Base-by-base conservation (phyloP, 305 asterid species). In the Nicotiana rustica region DNA sequence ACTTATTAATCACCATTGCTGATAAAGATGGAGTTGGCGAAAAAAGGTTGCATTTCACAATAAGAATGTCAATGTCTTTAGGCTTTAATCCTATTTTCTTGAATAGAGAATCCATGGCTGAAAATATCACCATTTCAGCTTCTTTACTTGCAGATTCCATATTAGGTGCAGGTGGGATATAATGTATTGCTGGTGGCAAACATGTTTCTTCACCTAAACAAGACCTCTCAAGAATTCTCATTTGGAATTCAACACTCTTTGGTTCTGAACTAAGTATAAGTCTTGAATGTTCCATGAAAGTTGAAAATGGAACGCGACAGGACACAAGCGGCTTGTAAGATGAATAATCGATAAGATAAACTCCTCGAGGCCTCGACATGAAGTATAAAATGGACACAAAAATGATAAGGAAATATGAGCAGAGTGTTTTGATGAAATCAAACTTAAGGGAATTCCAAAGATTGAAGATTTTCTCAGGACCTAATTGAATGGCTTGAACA, bases 161-260 rank as follows among this genome's bases (percentile, higher is more conserved):
- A 3, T 81, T 71, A 47, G 78, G 71, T 1, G 66, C 12, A 19
- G 84, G 86, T 4, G 86, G 84, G 77, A 82, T 82, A 57, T 79
- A 70, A 60, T 85, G 85, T 5, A 85, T 70, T 9, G 81, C 82
- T 2, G 82, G 84, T 4, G 88, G 86, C 15, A 86, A 38, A 75
- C 82, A 78, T 10, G 89, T 87, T 8, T 82, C 86, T 52, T 87
- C 86, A 1, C 87, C 86, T 4, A 87, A 79, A 60, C 89, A 86
- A 17, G 89, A 84, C 1, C 87, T 70, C 36, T 87, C 87, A 21
- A 87, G 80, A 36, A 87, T 87, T 60, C 75, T 61, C 83, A 65
- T 78, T 70, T 87, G 87, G 68, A 84, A 87, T 10, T 82, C 84
- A 4, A 71, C 81, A 25, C 84, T 85, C 85, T 84, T 87, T 7